Evolutionary conservation across 2,329 filamentous ascomycete genomes (phyloP).

Genomic region (Ramichloridium luteum): DNA sequence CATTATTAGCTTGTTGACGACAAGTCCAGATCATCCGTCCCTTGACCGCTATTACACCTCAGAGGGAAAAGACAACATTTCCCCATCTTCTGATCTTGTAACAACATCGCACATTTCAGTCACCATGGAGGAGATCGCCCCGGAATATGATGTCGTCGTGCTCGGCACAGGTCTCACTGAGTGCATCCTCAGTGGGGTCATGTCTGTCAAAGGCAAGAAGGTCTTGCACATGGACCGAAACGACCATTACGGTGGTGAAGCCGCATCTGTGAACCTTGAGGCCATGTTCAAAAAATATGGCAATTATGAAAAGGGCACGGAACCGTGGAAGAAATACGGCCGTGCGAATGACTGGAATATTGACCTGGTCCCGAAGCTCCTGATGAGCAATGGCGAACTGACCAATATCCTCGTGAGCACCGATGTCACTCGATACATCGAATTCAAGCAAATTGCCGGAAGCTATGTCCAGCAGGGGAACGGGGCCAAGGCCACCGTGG

Average conservation of each 20-base stretch:
- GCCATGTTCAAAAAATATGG: constrained; percentile 95
- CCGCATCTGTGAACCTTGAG: constrained; percentile 93
- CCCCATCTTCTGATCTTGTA: too few relatives aligned
- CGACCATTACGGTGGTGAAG: constrained; percentile 95
- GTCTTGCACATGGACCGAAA: constrained; percentile 98
- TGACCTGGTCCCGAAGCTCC: constrained; percentile 92
- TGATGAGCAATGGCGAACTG: constrained; percentile 97
- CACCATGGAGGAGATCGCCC: constrained; percentile 93
- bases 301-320: constrained; percentile 63
- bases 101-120: too few relatives aligned
- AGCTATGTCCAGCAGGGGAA: constrained; percentile 89
- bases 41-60: constrained; percentile 1
- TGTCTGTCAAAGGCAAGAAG: constrained; percentile 98
- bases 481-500: constrained; percentile 74
- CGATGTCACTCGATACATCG: constrained; percentile 48
- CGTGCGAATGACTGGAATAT: constrained; percentile 98
- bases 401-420: constrained; percentile 98
- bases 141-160: constrained; percentile 97
- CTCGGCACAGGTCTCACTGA: constrained; percentile 97
- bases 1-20: too few relatives aligned
- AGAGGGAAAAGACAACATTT: too few relatives aligned
- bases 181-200: constrained; percentile 94
- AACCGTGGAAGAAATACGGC: constrained; percentile 98
- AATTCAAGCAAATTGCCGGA: constrained; percentile 61
- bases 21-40: too few relatives aligned